A percentile compares a stretch with the other conserved stretches of the same genome.
Conservation (phyloP, 106 monocot genomes). For the Vanilla planifolia region DNA sequence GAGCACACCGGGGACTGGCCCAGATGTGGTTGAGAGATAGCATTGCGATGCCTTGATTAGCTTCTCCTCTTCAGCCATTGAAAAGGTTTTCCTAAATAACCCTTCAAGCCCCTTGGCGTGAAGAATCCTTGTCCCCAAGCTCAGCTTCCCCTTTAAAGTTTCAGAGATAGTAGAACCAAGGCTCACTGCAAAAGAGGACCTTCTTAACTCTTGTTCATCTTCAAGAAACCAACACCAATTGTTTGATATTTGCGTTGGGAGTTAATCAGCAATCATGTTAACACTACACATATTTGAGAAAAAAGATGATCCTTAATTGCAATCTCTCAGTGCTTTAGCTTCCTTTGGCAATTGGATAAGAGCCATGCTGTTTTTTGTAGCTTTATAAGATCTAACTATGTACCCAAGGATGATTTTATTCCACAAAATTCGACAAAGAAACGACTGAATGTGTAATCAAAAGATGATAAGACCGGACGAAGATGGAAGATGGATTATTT, state of each 20-base stretch:
- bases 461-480: too few species aligned
- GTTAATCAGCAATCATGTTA: too few species aligned
- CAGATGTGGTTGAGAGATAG: slow-evolving; percentile 32
- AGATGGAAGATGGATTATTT: too few species aligned
- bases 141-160: slow-evolving; percentile 35
- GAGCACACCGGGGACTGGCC: slow-evolving; percentile 35
- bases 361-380: neutral
- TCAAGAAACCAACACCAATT: neutral
- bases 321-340: too few species aligned
- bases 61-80: slow-evolving; percentile 19
- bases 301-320: too few species aligned
- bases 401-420: neutral
- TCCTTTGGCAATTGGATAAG: neutral
- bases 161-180: slow-evolving; percentile 24
- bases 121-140: slow-evolving; percentile 25
- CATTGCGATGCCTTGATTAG: slow-evolving; percentile 29
- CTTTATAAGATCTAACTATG: neutral
- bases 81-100: slow-evolving; percentile 23
- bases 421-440: too few species aligned
- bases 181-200: slow-evolving; percentile 24
- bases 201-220: neutral
- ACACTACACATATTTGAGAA: neutral
- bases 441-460: too few species aligned
- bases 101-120: slow-evolving; percentile 20
- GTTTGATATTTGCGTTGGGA: too few species aligned